Percentiles rank a stretch among this genome's conserved stretches.
Evolutionary conservation across 257 asterid genomes (phyloP).

Genomic region (Scutellaria baicalensis): DNA sequence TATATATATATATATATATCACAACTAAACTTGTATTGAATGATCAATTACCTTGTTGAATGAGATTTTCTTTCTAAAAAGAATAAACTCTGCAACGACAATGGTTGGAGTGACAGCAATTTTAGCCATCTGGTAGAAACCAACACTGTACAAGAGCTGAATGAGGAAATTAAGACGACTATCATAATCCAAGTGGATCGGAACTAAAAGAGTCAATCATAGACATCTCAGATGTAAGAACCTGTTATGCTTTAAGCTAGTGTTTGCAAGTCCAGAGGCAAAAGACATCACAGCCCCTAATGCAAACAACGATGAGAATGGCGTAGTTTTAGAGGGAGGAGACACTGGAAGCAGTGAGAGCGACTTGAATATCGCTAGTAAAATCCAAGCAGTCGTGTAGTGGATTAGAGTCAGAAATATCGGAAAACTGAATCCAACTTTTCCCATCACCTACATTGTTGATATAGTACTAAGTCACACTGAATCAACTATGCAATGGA

Average conservation of each 20-base stretch:
- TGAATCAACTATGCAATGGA: not conserved
- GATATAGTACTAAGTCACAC: not conserved
- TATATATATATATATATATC: not conserved
- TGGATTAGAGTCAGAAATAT: conserved; percentile 79
- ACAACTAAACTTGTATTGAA: not conserved
- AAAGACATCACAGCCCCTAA: conserved; percentile 90
- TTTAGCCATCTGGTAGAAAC: conserved; percentile 95
- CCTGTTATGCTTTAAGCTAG: conserved; percentile 83
- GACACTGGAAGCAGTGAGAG: conserved; percentile 60
- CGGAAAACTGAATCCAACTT: conserved; percentile 81
- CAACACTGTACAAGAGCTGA: conserved; percentile 57
- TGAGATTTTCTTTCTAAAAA: conserved; percentile 49
- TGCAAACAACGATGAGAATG: conserved; percentile 62
- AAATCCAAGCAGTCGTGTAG: conserved; percentile 64
- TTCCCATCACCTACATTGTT: conserved; percentile 69
- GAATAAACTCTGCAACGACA: conserved; percentile 64
- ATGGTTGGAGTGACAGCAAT: conserved; percentile 91
- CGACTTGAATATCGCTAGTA: conserved; percentile 67
- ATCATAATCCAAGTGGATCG: too few species aligned
- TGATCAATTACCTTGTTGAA: conserved; percentile 36
- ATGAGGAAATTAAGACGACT: conserved; percentile 15
- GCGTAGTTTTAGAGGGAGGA: conserved; percentile 73
- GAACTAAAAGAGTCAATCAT: too few species aligned
- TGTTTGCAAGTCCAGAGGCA: conserved; percentile 83
- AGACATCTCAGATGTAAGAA: not conserved